phyloP scores from a whole-genome alignment of 371 early-diverging fungal genomes.

The Mortierella sp. region DNA sequence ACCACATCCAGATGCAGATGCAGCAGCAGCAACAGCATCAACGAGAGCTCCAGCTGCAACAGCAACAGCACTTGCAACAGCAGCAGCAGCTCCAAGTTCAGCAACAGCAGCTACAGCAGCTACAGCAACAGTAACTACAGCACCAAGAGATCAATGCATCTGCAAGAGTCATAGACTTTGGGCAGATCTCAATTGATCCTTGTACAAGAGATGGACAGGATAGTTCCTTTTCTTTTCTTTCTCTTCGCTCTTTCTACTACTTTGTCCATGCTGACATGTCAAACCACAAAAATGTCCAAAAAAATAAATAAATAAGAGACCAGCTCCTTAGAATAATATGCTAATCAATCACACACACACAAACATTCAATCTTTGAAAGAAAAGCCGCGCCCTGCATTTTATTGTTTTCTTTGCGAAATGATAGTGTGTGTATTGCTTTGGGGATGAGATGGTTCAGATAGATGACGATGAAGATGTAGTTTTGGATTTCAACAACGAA shows the following conservation, averaged over 20 bases:
- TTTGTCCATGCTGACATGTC: background rate
- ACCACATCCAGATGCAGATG: conserved; percentile 14
- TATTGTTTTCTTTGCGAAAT: conserved; percentile 5
- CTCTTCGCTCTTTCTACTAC: background rate
- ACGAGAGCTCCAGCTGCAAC: conserved; percentile 33
- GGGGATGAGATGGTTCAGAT: background rate
- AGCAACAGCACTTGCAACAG: conserved; percentile 22
- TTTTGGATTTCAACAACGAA: background rate
- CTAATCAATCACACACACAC: too few relatives aligned
- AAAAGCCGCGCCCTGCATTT: conserved; percentile 13
- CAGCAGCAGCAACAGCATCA: conserved; percentile 28
- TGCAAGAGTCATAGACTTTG: conserved; percentile 19
- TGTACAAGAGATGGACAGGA: background rate
- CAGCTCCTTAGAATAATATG: background rate
- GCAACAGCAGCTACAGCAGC: conserved; percentile 23
- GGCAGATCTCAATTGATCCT: conserved; percentile 35
- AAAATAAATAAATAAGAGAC: background rate
- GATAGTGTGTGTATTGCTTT: background rate
- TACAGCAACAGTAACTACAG: background rate
- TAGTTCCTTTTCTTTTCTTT: too few relatives aligned
- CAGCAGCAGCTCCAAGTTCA: conserved; percentile 42
- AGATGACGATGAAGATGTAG: background rate
- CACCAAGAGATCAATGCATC: background rate
- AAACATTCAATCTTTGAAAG: background rate
- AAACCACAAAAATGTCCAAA: background rate